Conservation (phyloP, 2,329 filamentous ascomycete species). For the Hypocrella siamensis region DNA sequence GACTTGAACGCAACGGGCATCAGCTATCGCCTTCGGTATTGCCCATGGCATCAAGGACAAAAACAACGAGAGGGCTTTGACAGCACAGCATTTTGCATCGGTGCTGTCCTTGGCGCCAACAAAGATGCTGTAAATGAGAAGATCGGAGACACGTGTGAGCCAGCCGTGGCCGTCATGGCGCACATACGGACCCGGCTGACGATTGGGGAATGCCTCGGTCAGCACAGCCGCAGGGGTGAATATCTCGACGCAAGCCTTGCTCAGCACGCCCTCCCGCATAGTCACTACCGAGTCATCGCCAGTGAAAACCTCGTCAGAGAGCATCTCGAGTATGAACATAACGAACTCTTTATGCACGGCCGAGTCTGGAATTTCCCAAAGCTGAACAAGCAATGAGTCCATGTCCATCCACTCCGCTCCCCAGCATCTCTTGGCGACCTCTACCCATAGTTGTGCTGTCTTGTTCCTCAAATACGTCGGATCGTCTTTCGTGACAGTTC, state of each 20-base stretch:
- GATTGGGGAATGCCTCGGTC: constrained; percentile 57
- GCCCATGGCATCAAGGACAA: constrained; percentile 76
- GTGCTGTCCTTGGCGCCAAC: constrained; percentile 48
- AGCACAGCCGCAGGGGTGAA: constrained; percentile 71
- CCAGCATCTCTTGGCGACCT: constrained; percentile 88
- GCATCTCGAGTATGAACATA: constrained; percentile 71
- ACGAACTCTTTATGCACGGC: constrained; percentile 68
- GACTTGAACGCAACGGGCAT: constrained; percentile 52
- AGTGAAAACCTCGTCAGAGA: constrained; percentile 89
- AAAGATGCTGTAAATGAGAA: constrained; percentile 58
- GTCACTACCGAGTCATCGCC: constrained; percentile 78
- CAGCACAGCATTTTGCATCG: constrained; percentile 52
- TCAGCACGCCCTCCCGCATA: constrained; percentile 68
- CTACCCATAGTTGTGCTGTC: constrained; percentile 85
- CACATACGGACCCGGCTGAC: constrained; percentile 52
- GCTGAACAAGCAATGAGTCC: constrained; percentile 65
- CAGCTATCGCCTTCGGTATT: constrained; percentile 64
- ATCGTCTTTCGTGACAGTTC: constrained; percentile 54
- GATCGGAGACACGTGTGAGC: constrained; percentile 60
- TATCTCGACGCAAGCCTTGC: constrained; percentile 82
- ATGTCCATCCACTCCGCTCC: constrained; percentile 87
- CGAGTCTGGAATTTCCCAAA: constrained; percentile 61
- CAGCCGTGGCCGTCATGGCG: constrained; percentile 74
- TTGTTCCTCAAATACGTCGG: constrained; percentile 82
- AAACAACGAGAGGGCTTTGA: constrained; percentile 64